Evolutionary conservation across 305 asterid species (phyloP), one percentile per base, ranked within the genome.

Genomic region (Fraxinus baroniana): DNA sequence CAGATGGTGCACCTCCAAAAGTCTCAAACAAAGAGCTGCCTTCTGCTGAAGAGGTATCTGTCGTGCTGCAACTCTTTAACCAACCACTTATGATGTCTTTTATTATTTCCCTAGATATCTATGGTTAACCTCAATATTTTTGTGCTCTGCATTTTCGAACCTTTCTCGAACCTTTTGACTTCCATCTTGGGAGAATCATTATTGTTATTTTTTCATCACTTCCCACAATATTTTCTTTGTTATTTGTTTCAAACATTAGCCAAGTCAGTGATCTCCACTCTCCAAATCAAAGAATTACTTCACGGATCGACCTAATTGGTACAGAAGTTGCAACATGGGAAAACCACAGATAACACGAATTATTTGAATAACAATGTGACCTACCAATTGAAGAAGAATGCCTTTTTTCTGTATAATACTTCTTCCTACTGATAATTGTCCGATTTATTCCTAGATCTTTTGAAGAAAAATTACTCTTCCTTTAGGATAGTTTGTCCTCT

Each of bases 1-100:
- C 99, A 46, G 95, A 93, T 88, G 98, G 99, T 62, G 99, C 99
- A 24, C 98, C 99, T 80, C 79, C 96, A 60, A 88, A 89, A 84
- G 92, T 88, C 79, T 95, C 98, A 7, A 36, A 87, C 71, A 94
- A 95, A 87, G 89, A 80, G 33, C 68, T 95, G 87, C 98, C 98
- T 44, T 79, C 93, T 24, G 82, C 85, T 79, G 95, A 90, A 84
- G 60, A 94, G 92, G 97, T 95, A 87, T 55, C 35, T 88, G 36
- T 74, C 74, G 41, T 2, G 68, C 68, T 5, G 4, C 44, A 18
- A 74, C 33, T 81, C 52, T 79, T 49, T n/a, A 57, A 4, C 68
- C 35, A 74, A 80, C 71, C 24, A 79, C 66, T 32, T 28, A 28
- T 71, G 74, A 17, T 26, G 28, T 49, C 80, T 44, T 24, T 52